phyloP scores from a whole-genome alignment of 2,329 filamentous ascomycete genomes.

The Ophiosphaerella herpotricha region DNA sequence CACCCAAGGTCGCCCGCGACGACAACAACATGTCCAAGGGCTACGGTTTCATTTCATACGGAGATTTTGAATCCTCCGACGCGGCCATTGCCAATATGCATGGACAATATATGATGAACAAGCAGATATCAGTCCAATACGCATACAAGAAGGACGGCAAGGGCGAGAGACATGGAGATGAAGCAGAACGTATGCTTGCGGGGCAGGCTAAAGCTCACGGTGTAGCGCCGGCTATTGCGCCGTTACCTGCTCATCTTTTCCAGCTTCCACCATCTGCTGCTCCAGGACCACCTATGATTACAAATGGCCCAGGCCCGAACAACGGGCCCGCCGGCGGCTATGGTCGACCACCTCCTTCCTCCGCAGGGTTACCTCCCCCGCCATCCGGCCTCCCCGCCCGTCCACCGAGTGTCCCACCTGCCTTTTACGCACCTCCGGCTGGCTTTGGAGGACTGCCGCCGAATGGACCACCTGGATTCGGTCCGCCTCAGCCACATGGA shows the following conservation, averaged over 20 bases:
- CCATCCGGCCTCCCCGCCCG: slow-evolving; percentile 66
- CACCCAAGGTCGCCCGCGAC: slow-evolving; percentile 88
- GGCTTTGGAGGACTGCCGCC: slow-evolving; percentile 24
- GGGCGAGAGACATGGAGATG: slow-evolving; percentile 92
- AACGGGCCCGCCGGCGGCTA: slow-evolving; percentile 25
- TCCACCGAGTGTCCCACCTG: slow-evolving; percentile 70
- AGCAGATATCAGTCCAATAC: slow-evolving; percentile 95
- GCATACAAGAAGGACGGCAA: slow-evolving; percentile 99
- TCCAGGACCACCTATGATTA: slow-evolving; percentile 43
- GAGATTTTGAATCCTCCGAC: slow-evolving; percentile 91
- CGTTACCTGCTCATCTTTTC: slow-evolving; percentile 75
- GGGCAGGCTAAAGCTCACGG: slow-evolving; percentile 94
- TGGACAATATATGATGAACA: slow-evolving; percentile 95
- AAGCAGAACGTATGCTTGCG: slow-evolving; percentile 89
- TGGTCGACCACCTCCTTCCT: slow-evolving; percentile 27
- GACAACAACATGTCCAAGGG: slow-evolving; percentile 88
- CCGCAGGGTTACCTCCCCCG: slow-evolving; percentile 58
- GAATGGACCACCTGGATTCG: slow-evolving; percentile 20
- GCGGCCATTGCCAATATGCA: slow-evolving; percentile 91
- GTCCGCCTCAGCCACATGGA: neutral
- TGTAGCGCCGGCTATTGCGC: slow-evolving; percentile 78
- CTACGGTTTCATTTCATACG: slow-evolving; percentile 93
- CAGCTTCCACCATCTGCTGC: slow-evolving; percentile 36
- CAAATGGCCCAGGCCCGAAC: slow-evolving; percentile 26
- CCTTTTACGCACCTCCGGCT: slow-evolving; percentile 33